Evolutionary conservation across 2,329 filamentous ascomycete genomes (phyloP).

Genomic region (Colletotrichum siamense): DNA sequence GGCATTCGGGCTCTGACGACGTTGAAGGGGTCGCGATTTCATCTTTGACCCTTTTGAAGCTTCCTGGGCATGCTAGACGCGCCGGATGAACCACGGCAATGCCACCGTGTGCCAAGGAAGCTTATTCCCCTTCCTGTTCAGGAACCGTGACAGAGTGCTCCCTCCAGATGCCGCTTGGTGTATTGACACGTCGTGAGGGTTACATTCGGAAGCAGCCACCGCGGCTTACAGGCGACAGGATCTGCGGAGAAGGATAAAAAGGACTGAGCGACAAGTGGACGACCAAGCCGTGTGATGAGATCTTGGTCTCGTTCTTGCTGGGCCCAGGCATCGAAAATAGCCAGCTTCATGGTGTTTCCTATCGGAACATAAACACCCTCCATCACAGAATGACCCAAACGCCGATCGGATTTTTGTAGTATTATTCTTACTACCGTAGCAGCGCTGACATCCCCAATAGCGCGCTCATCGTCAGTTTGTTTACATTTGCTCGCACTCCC

Average conservation of each 20-base stretch:
- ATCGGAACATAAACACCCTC: background rate
- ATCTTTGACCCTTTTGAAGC: background rate
- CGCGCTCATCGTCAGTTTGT: background rate
- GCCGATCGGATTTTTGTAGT: background rate
- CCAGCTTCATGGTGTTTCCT: background rate
- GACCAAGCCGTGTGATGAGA: background rate
- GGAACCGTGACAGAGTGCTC: background rate
- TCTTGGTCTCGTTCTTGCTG: background rate
- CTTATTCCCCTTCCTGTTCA: background rate
- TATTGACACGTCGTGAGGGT: background rate
- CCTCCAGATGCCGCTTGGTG: background rate
- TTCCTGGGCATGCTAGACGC: background rate
- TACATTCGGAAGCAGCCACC: slow-evolving; percentile 4
- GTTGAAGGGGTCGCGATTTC: background rate
- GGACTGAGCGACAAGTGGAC: background rate
- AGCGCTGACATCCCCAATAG: background rate
- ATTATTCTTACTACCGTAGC: slow-evolving; percentile 5
- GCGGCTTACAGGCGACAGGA: background rate
- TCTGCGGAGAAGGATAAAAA: background rate
- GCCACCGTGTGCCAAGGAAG: slow-evolving; percentile 10
- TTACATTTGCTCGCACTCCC: background rate
- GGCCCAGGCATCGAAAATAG: background rate
- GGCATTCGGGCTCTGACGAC: background rate
- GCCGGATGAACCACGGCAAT: background rate
- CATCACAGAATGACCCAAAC: background rate